Evolutionary conservation across 2,329 filamentous ascomycete species (phyloP).

Genomic region (Didymellaceae sp.): DNA sequence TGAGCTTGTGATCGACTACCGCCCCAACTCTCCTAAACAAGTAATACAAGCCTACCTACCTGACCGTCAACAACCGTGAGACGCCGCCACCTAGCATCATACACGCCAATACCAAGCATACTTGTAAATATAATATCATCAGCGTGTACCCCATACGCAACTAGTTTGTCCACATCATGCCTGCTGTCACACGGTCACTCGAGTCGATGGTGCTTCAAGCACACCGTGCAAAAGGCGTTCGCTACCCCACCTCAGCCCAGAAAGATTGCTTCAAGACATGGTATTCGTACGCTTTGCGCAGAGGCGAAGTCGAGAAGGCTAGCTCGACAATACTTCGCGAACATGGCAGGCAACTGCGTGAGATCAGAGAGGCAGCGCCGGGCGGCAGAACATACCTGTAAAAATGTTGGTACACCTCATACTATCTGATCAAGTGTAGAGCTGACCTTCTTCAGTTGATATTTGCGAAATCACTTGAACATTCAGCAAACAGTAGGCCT

Average conservation of each 20-base stretch:
- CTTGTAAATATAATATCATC: neutral
- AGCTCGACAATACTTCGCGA: conserved; percentile 28
- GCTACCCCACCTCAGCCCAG: conserved; percentile 37
- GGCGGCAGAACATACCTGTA: conserved; percentile 43
- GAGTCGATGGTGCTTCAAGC: conserved; percentile 43
- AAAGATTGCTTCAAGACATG: conserved; percentile 48
- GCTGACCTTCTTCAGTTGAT: neutral
- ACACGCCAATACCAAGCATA: neutral
- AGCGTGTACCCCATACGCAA: neutral
- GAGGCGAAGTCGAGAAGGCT: conserved; percentile 32
- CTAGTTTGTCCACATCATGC: conserved; percentile 23
- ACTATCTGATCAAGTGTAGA: no score
- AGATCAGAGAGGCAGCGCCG: conserved; percentile 32
- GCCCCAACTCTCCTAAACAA: neutral
- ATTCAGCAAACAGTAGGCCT: no score
- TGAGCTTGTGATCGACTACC: neutral
- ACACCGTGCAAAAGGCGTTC: conserved; percentile 45
- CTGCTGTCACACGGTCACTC: conserved; percentile 36
- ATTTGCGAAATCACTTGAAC: no score
- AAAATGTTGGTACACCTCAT: neutral
- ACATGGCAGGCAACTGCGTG: conserved; percentile 32
- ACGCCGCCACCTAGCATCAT: rapidly evolving
- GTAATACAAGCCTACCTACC: neutral
- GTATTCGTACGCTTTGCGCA: conserved; percentile 44
- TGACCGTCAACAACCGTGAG: neutral